Conservation (phyloP, 176 grass and related monocot genomes). For the Eleusine coracana region DNA sequence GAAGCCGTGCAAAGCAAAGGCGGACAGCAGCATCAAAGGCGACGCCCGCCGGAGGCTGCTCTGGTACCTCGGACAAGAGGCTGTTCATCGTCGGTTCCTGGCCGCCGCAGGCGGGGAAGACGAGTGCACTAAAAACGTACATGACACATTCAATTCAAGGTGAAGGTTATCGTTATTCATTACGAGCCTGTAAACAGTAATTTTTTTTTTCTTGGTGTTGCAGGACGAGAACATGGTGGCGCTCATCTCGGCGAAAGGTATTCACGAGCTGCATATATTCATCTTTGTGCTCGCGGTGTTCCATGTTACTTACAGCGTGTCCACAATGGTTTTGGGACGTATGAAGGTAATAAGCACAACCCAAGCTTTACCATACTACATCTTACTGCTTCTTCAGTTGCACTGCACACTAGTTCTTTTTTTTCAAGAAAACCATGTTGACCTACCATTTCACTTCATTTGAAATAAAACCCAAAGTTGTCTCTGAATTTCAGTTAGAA, state of each 20-base stretch:
- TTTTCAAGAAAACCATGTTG: neutral
- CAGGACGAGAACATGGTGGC: constrained; percentile 60
- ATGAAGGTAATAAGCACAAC: constrained; percentile 60
- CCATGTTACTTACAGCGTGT: constrained; percentile 79
- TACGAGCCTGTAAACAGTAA: neutral
- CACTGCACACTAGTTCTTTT: neutral
- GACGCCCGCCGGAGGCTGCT: constrained; percentile 35
- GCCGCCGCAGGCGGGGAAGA: neutral
- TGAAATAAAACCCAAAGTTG: neutral
- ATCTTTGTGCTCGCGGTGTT: constrained; percentile 87
- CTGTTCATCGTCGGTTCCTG: constrained; percentile 41
- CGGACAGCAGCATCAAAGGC: neutral
- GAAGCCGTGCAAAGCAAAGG: constrained; percentile 55
- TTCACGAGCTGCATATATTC: constrained; percentile 89
- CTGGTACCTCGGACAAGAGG: constrained; percentile 20
- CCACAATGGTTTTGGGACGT: constrained; percentile 66
- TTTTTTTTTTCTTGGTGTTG: neutral
- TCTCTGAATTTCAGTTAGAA: neutral
- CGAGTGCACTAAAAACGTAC: constrained; percentile 27
- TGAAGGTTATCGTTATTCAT: too few species aligned
- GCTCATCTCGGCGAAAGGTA: constrained; percentile 52
- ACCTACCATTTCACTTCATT: neutral
- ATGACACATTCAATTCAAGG: too few species aligned
- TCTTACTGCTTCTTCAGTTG: neutral
- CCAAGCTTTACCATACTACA: neutral